Percentiles rank a stretch among this genome's conserved stretches.
These are phyloP conservation scores for Neonectria sp. DNA, from an alignment of 2,329 filamentous ascomycete genomes.

Conservation along the genomic window DNA sequence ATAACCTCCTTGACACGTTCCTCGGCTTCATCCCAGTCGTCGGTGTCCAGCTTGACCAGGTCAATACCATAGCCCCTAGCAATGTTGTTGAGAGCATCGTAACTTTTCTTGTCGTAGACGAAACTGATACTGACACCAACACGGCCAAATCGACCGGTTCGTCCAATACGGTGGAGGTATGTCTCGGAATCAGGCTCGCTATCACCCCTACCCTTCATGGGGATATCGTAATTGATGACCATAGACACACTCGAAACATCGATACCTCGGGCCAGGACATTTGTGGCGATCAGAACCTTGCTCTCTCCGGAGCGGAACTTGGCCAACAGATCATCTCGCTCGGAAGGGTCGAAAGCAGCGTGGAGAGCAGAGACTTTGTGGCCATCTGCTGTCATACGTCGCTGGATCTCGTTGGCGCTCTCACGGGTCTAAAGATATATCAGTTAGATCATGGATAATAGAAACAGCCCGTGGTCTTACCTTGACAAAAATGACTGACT, in stretches of 20 bases:
- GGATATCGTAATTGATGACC: constrained; percentile 97
- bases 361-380: constrained; percentile 94
- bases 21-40: constrained; percentile 94
- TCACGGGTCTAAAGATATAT: constrained; percentile 76
- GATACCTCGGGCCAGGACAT: constrained; percentile 95
- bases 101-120: constrained; percentile 89
- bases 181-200: constrained; percentile 92
- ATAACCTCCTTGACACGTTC: constrained; percentile 85
- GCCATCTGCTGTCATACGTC: constrained; percentile 88
- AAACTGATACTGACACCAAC: constrained; percentile 97
- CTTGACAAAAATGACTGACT: constrained; percentile 98
- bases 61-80: constrained; percentile 85
- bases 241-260: constrained; percentile 93
- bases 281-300: constrained; percentile 98
- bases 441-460: constrained; percentile 17
- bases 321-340: constrained; percentile 88
- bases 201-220: constrained; percentile 82
- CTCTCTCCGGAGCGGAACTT: constrained; percentile 88
- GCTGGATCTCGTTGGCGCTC: constrained; percentile 88
- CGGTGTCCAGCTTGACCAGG: constrained; percentile 84
- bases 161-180: constrained; percentile 97
- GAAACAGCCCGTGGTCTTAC: constrained; percentile 61
- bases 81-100: constrained; percentile 84
- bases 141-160: constrained; percentile 95
- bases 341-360: constrained; percentile 85